Evolutionary conservation across 805 yeast species (phyloP), one percentile per base, ranked within the genome.

Genomic region (Wickerhamomyces ciferrii): DNA sequence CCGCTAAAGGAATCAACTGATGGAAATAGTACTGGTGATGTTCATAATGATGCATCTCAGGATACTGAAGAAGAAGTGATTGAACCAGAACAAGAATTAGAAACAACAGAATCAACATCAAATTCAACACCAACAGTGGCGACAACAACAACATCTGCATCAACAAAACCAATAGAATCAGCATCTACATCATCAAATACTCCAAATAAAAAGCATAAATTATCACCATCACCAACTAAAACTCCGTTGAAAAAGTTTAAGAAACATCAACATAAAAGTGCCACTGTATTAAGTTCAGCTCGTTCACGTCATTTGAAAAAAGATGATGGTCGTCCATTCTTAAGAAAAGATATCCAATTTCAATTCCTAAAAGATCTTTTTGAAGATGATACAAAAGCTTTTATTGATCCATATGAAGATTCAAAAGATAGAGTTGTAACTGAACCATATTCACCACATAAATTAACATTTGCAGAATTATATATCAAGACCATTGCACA

Each of bases 291-390:
- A 19, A 51, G 51, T 17, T 56, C 62, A 2, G 63, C 67, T 2
- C 54, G 74, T 5, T 66, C 71, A 24, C 70, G 87, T 40, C 90
- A 84, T 63, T 64, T 92, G 55, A 92, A 92, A 65, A 92, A 91
- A 60, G 74, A 81, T 18, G 98, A 92, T 59, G 97, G 98, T 6
- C 95, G 87, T 57, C 96, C 96, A 19, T 81, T 91, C 48, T 87
- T 94, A 85, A 74, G 98, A 42, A 75, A 69, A 46, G 98, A 92
- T 57, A 84, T 92, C 47, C 97, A 90, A 63, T 86, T 82, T 63
- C 90, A 84, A 53, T 87, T 91, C 53, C 67, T 92, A 45, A 68
- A 73, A 42, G 69, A 71, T 24, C 65, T 92, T 10, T 85, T 92
- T 57, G 72, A 75, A 55, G 84, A 89, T 59, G 70, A 75, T 25